These are phyloP conservation scores for Musa schizocarpa DNA, from an alignment of 176 grass and related monocot genomes.

Conservation along the genomic window DNA sequence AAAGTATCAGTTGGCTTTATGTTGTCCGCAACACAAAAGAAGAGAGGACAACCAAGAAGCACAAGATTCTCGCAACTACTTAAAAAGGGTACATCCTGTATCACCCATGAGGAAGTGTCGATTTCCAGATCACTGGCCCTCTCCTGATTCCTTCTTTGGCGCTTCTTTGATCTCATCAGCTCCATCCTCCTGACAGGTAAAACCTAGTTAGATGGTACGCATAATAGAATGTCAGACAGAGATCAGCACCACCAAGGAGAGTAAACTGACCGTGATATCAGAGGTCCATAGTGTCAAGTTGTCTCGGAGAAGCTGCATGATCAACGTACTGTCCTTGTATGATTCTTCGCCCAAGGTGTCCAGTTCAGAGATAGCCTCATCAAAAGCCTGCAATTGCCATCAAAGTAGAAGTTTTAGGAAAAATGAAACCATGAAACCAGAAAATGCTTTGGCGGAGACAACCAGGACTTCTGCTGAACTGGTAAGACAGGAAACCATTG, in stretches of 20 bases:
- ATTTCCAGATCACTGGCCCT: background rate
- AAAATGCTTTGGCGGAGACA: background rate
- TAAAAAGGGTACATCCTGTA: background rate
- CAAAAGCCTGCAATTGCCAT: constrained; percentile 11
- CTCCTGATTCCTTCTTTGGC: constrained; percentile 11
- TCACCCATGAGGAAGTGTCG: background rate
- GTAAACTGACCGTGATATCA: background rate
- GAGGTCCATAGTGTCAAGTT: constrained; percentile 15
- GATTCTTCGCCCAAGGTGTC: constrained; percentile 14
- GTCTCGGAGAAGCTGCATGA: constrained; percentile 16
- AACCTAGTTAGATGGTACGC: background rate
- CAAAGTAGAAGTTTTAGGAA: background rate
- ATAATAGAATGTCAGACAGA: background rate
- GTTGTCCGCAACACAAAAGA: background rate
- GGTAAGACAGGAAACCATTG: too few species aligned
- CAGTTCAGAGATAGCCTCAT: constrained; percentile 14
- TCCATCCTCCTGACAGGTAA: constrained; percentile 8
- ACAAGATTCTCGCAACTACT: background rate
- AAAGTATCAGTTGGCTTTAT: background rate
- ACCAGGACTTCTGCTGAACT: too few species aligned
- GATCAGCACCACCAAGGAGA: background rate
- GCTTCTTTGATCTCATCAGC: constrained; percentile 17
- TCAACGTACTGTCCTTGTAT: constrained; percentile 19
- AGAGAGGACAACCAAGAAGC: background rate
- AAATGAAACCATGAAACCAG: background rate